A percentile compares a stretch with the other conserved stretches of the same genome.
Conservation (phyloP, 108 stramenopile genomes). For the Pseudonitzschia multiseries region DNA sequence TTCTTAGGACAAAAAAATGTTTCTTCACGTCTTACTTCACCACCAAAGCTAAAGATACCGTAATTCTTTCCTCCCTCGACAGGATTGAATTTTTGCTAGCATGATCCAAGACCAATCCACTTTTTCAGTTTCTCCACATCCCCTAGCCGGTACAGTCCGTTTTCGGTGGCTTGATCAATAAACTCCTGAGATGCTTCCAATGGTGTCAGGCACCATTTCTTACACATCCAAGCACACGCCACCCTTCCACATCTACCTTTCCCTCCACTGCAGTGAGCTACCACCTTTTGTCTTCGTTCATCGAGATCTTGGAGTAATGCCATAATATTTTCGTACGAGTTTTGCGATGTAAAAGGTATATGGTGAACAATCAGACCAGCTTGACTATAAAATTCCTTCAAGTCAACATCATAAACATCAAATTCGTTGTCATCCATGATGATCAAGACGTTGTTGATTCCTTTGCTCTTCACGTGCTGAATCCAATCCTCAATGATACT, state of each 20-base stretch:
- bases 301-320: conserved; percentile 24
- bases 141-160: conserved; percentile 48
- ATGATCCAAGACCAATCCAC: conserved; percentile 31
- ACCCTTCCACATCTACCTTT: conserved; percentile 55
- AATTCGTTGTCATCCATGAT: conserved; percentile 38
- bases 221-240: conserved; percentile 50
- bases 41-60: too few species aligned
- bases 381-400: conserved; percentile 28
- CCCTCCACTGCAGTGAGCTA: conserved; percentile 51
- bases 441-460: conserved; percentile 28
- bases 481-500: conserved; percentile 41
- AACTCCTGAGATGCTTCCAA: conserved; percentile 45
- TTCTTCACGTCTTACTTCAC: too few species aligned
- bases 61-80: background rate
- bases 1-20: too few species aligned
- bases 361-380: conserved; percentile 30
- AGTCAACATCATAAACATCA: conserved; percentile 33
- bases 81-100: conserved; percentile 2
- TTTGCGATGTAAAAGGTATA: conserved; percentile 24
- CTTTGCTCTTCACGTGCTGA: conserved; percentile 31
- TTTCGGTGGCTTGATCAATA: conserved; percentile 35
- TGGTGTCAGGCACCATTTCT: conserved; percentile 40
- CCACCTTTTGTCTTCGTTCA: conserved; percentile 34
- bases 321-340: conserved; percentile 25
- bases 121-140: conserved; percentile 33